These are phyloP conservation scores for Naganishia antarctica DNA, from an alignment of 768 basidiomycete species.

Conservation along the genomic window DNA sequence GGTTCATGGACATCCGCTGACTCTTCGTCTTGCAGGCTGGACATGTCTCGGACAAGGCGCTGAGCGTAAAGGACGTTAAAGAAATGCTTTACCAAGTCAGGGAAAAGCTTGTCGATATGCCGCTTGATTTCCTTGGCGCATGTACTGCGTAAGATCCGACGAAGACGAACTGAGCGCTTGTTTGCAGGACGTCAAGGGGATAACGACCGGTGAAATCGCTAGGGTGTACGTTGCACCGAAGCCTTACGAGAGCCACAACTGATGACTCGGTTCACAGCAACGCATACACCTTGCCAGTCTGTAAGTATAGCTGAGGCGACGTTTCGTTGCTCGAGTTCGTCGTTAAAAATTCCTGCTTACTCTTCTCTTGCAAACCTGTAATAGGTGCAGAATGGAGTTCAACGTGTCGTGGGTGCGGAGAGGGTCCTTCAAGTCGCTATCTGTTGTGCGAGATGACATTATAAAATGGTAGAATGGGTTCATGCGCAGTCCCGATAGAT, in stretches of 20 bases:
- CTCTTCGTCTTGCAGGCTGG: slow-evolving; percentile 57
- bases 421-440: no score
- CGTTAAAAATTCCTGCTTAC: no score
- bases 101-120: slow-evolving; percentile 53
- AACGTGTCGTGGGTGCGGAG: no score
- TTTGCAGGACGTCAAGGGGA: slow-evolving; percentile 29
- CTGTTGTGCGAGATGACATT: no score
- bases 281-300: slow-evolving; percentile 28
- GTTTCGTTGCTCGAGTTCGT: no score
- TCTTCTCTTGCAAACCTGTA: no score
- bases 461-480: no score
- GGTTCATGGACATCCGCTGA: not conserved
- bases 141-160: slow-evolving; percentile 9
- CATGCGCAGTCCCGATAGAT: no score
- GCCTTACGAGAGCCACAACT: not conserved
- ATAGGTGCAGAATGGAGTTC: no score
- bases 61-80: slow-evolving; percentile 69
- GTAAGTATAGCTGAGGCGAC: no score
- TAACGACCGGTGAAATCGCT: slow-evolving; percentile 26
- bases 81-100: slow-evolving; percentile 60
- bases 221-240: slow-evolving; percentile 21
- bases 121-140: slow-evolving; percentile 47
- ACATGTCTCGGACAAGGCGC: slow-evolving; percentile 64
- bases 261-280: not conserved
- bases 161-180: not conserved